Evolutionary conservation across 2,329 filamentous ascomycete species (phyloP), one percentile per base, ranked within the genome.

Genomic region (Neonectria punicea): DNA sequence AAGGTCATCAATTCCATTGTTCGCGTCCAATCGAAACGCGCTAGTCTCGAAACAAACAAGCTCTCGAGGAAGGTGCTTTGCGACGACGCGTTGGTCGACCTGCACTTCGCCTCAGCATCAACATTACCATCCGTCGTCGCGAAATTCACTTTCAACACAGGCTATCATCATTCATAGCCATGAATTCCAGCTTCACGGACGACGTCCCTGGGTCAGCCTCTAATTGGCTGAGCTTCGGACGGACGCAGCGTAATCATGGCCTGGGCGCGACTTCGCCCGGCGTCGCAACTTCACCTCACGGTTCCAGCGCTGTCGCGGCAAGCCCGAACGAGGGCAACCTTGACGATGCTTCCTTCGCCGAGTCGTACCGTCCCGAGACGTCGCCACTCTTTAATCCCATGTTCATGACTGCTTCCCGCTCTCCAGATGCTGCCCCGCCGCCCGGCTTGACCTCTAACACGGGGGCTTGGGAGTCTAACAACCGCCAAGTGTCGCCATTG

Each of bases 281-380:
- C 5, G n/a, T 34, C 20, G 36, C 54, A 62, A 51, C 55, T 22
- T 63, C 56, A 16, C 36, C 49, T 22, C 53, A 55, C 58, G 61
- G 56, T 32, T 63, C 70, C 8, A 63, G 64, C 43, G 50, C 44
- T 4, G 44, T 69, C 53, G 62, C 59, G 2, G 53, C 34, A 39
- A 49, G 39, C 25, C 30, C 61, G 34, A 59, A 69, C n/a, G 55
- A 58, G 1, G 30, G 47, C 14, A 64, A 66, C 3, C 14, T 36
- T 25, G 72, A 74, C 13, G 70, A 74, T 25, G 22, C 53, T 13
- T 71, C 70, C n/a, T 74, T 74, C 32, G 70, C 72, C n/a, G 72
- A 74, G 22, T 74, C 72, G 0, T 74, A 67, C 58, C 64, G 66
- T 10, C 71, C 68, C 28, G 72, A 74, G 39, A 51, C 63, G 1